phyloP scores from a whole-genome alignment of 2,329 filamentous ascomycete genomes.

The Cercospora sp. region DNA sequence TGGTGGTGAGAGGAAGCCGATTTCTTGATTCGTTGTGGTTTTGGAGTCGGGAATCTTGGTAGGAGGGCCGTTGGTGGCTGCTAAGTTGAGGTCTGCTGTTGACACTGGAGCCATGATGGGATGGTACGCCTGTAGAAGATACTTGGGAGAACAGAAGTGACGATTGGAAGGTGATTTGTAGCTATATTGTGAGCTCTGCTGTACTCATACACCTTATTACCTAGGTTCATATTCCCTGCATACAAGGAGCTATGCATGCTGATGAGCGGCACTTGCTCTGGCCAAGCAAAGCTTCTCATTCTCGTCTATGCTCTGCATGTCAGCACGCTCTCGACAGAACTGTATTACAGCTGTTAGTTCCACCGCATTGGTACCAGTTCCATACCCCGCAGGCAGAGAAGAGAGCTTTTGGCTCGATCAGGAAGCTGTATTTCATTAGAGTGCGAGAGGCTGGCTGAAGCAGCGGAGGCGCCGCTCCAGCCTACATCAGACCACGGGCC shows the following conservation, averaged over 20 bases:
- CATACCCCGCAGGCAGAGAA: neutral
- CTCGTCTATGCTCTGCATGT: neutral
- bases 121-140: neutral
- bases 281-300: neutral
- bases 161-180: neutral
- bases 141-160: neutral
- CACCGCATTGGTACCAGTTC: neutral
- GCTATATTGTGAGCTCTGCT: neutral
- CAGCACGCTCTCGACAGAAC: neutral
- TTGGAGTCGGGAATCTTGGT: conserved; percentile 15
- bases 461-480: neutral
- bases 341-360: neutral
- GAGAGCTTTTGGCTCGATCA: neutral
- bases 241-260: neutral
- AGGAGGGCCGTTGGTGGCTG: conserved; percentile 3
- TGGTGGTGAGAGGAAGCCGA: conserved; percentile 18
- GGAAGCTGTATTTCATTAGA: neutral
- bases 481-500: no score
- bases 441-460: neutral
- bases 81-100: conserved; percentile 9
- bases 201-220: neutral
- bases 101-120: conserved; percentile 18
- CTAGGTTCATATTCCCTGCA: neutral
- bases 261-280: neutral
- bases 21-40: conserved; percentile 13